phyloP scores from a whole-genome alignment of 768 basidiomycete species.

The Cystofilobasidium macerans region DNA sequence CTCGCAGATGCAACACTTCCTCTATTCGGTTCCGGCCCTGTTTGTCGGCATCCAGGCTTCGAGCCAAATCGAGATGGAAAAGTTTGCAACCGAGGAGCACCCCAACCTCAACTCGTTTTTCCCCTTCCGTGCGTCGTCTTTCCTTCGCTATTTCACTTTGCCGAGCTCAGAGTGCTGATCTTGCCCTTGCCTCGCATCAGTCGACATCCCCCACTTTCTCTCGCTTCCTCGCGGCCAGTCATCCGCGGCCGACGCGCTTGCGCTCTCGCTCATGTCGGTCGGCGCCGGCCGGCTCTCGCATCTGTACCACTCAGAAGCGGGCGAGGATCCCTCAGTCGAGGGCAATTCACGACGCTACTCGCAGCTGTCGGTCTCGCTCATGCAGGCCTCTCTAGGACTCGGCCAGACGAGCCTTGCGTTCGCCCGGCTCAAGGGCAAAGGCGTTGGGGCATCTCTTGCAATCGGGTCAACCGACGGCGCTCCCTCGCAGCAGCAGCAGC shows the following conservation, averaged over 20 bases:
- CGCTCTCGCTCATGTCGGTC: not conserved
- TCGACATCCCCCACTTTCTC: constrained; percentile 6
- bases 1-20: not conserved
- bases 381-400: not conserved
- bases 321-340: not conserved
- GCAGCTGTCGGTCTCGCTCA: not conserved
- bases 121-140: not conserved
- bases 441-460: not conserved
- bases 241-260: not conserved
- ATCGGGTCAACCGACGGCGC: too few relatives aligned
- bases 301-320: not conserved
- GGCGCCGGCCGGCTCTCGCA: not conserved
- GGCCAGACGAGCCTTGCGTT: not conserved
- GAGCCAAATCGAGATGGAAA: not conserved
- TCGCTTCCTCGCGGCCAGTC: not conserved
- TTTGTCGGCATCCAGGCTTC: not conserved
- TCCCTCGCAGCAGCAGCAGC: not conserved
- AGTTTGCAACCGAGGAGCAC: not conserved
- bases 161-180: not conserved
- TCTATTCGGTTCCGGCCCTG: not conserved
- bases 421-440: not conserved
- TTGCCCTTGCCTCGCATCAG: not conserved
- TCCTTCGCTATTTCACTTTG: not conserved
- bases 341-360: not conserved
- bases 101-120: constrained; percentile 1